phyloP scores from a whole-genome alignment of 83 land plant species.

The Thuja plicata region DNA sequence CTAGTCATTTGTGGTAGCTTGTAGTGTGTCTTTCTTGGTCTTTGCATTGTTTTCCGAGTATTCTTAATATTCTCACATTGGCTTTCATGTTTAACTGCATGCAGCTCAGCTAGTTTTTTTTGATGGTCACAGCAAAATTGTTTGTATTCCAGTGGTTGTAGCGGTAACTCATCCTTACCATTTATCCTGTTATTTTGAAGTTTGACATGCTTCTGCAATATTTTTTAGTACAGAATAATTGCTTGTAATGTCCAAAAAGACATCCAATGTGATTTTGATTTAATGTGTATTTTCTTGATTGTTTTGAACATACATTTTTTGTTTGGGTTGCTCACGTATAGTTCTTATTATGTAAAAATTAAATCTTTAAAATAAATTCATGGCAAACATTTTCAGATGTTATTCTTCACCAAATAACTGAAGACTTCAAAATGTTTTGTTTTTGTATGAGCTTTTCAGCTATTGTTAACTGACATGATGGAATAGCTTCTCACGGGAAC shows the following conservation, averaged over 20 bases:
- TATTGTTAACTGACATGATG: background rate
- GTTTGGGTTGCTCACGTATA: background rate
- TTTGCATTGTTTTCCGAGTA: background rate
- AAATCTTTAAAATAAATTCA: background rate
- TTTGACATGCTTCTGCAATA: background rate
- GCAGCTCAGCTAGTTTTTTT: constrained; percentile 67
- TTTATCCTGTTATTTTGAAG: background rate
- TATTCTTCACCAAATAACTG: background rate
- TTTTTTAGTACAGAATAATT: background rate
- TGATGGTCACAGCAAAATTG: constrained; percentile 49
- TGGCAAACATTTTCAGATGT: background rate
- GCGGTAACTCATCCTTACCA: constrained; percentile 49
- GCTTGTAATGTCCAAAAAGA: background rate
- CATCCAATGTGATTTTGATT: background rate
- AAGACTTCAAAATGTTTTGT: background rate
- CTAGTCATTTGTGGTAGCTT: background rate
- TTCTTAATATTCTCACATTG: background rate
- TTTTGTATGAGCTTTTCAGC: background rate
- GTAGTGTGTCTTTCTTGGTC: background rate
- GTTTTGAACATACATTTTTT: background rate
- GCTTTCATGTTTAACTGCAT: constrained; percentile 2
- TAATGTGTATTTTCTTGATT: background rate
- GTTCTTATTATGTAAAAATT: background rate
- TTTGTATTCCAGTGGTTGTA: constrained; percentile 83
- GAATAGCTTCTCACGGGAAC: background rate